These are phyloP conservation scores for Staphylotrichum longicolle DNA, from an alignment of 495 filamentous ascomycete species.

Conservation along the genomic window DNA sequence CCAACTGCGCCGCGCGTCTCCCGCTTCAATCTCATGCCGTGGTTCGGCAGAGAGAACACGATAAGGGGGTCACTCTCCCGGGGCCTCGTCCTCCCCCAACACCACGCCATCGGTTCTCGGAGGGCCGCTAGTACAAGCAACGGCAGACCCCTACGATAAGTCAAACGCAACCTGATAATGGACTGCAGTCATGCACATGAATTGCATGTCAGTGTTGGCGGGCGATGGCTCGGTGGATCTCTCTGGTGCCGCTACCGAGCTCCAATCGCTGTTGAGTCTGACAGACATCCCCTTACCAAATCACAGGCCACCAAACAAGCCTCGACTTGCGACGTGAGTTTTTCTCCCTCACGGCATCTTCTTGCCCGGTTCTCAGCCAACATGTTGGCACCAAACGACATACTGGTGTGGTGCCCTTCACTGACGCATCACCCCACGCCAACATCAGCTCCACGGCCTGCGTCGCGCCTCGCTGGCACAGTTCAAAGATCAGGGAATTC, in stretches of 20 bases:
- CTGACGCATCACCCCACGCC: no score
- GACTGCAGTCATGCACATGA: background rate
- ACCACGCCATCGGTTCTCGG: slow-evolving; percentile 23
- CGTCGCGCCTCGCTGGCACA: no score
- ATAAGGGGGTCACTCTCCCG: background rate
- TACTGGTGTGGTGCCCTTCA: no score
- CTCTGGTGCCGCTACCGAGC: background rate
- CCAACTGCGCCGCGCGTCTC: background rate
- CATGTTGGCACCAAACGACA: no score
- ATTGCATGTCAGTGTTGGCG: background rate
- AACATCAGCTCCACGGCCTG: no score
- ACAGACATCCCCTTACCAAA: background rate
- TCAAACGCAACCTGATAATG: background rate
- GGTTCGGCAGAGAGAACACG: background rate
- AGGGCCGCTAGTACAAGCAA: slow-evolving; percentile 18
- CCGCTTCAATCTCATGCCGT: slow-evolving; percentile 1
- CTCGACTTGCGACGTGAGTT: no score
- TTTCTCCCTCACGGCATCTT: no score
- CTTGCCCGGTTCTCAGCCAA: no score
- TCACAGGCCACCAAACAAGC: background rate
- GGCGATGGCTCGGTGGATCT: background rate
- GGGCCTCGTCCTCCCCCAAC: background rate
- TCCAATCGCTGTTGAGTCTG: background rate
- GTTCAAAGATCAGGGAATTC: no score
- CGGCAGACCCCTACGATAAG: slow-evolving; percentile 12